Base-by-base conservation (phyloP, 257 asterid species). In the Fraxinus anomala region DNA sequence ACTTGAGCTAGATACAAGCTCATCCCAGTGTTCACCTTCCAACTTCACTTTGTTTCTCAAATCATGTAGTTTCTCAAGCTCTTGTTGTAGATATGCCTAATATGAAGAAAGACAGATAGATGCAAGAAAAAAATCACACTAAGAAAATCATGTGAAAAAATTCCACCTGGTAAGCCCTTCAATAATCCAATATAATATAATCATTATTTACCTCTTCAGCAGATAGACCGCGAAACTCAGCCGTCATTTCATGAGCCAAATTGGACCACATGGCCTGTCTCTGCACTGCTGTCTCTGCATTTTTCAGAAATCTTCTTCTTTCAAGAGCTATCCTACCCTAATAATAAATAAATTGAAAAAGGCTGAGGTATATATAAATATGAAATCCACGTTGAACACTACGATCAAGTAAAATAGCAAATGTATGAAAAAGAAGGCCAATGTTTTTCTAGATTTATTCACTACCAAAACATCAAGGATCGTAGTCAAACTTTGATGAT, bases 321-420 rank as follows among this genome's bases (percentile, higher is more conserved):
- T 95, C 99, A 80, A 95, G 98, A 80, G 99, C 98, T 83, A 95
- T 90, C 87, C 99, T 92, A 74, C 97, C 99, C 99, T 95, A 92
- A 72, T 77, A 44, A 76, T 71, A 59, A 81, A 75, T 75, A 80
- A 65, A 78, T 26, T 68, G 42, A 73, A 61, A 36, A 26, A 47
- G 59, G 21, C 8, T 69, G 24, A 73, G 72, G 63, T 19, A 33
- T 9, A 30, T 39, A 30, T 39, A 56, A 40, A 54, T 40, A 21
- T 5, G 28, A 40, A 61, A 70, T 47, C 31, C 36, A 19, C 36
- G 21, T 54, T 74, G 26, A 73, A 34, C 16, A 66, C 14, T 73
- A n/a, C 13, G 4, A 76, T 49, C 37, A 79, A 79, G 68, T 80
- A 75, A 28, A 24, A 51, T 56, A 68, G 28, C 54, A 63, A 31